These are phyloP conservation scores for Fusarium kyushuense DNA, from an alignment of 2,329 filamentous ascomycete genomes.

Conservation along the genomic window DNA sequence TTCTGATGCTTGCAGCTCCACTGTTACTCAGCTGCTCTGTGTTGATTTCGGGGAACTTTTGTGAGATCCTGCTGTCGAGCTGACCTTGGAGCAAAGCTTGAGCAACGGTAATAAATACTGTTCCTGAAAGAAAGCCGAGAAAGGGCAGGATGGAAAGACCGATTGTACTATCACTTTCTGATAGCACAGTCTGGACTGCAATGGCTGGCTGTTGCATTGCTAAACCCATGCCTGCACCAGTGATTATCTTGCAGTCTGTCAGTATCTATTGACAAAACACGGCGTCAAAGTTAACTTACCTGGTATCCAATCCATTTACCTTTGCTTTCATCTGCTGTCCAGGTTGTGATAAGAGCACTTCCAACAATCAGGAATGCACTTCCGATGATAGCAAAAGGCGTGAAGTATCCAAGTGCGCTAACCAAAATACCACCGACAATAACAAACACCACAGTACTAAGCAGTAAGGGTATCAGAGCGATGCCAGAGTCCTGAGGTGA, in stretches of 20 bases:
- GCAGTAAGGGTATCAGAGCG: background rate
- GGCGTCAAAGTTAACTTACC: background rate
- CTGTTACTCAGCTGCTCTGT: conserved; percentile 4
- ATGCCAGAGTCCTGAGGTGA: conserved; percentile 13
- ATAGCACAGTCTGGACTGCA: conserved; percentile 11
- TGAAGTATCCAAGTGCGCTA: conserved; percentile 8
- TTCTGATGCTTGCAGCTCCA: conserved; percentile 9
- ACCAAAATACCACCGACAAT: conserved; percentile 24
- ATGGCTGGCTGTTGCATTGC: conserved; percentile 20
- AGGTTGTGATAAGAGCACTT: conserved; percentile 7
- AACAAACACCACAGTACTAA: conserved; percentile 20
- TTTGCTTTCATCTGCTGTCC: conserved; percentile 1
- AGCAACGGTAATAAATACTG: conserved; percentile 23
- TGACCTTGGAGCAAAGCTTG: conserved; percentile 15
- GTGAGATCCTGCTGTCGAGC: background rate
- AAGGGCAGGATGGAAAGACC: conserved; percentile 26
- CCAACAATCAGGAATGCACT: conserved; percentile 7
- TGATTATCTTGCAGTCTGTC: conserved; percentile 2
- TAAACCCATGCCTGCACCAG: conserved; percentile 15
- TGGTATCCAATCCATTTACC: conserved; percentile 25
- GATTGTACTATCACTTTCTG: conserved; percentile 14
- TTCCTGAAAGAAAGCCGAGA: conserved; percentile 10
- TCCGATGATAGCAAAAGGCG: conserved; percentile 18
- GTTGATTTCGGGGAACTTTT: conserved; percentile 1
- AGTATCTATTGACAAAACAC: background rate